Evolutionary conservation across 371 early-diverging fungal species (phyloP).

Genomic region (Mortierella sp.): DNA sequence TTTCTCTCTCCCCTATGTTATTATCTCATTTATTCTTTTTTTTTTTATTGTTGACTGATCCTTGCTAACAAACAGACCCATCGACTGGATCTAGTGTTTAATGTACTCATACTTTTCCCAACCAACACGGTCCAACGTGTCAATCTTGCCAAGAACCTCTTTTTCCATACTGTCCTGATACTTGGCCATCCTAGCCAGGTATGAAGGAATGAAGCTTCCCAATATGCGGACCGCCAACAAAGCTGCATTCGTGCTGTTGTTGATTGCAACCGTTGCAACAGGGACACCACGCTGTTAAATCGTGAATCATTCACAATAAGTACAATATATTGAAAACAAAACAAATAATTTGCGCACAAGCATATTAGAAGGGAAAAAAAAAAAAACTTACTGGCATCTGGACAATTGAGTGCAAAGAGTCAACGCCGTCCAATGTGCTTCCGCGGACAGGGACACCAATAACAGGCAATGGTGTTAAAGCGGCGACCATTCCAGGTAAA

Average conservation of each 20-base stretch:
- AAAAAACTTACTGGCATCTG: constrained; percentile 93
- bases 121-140: constrained; percentile 78
- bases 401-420: constrained; percentile 95
- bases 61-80: too few species aligned
- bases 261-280: constrained; percentile 97
- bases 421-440: constrained; percentile 93
- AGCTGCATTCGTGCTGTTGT: constrained; percentile 96
- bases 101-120: constrained; percentile 72
- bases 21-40: neutral
- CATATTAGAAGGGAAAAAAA: neutral
- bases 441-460: constrained; percentile 97
- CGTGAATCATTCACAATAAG: neutral
- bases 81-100: constrained; percentile 23
- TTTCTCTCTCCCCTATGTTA: too few species aligned
- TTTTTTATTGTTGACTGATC: too few species aligned
- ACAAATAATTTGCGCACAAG: neutral
- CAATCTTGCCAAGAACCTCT: constrained; percentile 89
- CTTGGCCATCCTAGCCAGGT: constrained; percentile 79
- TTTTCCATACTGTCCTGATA: constrained; percentile 85
- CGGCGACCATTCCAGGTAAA: constrained; percentile 98
- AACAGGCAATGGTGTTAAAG: constrained; percentile 95
- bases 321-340: neutral
- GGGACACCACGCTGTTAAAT: constrained; percentile 90
- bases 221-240: constrained; percentile 94
- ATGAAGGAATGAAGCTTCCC: constrained; percentile 81